phyloP scores from a whole-genome alignment of 345 rosid genomes.

The Citrus cavaleriei region DNA sequence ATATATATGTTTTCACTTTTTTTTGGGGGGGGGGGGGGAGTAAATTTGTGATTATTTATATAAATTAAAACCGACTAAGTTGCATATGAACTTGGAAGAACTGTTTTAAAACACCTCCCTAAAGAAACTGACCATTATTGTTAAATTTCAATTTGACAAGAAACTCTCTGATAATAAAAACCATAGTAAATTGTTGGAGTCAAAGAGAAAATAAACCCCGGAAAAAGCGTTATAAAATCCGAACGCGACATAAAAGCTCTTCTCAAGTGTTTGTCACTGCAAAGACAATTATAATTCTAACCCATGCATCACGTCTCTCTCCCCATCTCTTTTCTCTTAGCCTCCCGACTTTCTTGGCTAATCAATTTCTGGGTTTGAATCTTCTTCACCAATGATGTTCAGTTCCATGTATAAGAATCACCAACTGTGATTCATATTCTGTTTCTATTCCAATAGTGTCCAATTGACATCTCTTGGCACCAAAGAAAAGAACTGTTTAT shows the following conservation, averaged over 20 bases:
- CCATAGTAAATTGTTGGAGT: background rate
- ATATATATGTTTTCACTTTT: background rate
- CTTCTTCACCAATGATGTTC: background rate
- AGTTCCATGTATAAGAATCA: background rate
- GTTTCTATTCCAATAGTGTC: background rate
- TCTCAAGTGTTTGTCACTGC: background rate
- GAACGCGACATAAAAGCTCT: background rate
- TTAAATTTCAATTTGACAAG: background rate
- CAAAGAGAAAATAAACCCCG: background rate
- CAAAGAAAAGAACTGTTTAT: conserved; percentile 2
- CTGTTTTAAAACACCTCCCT: background rate
- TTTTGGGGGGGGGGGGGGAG: too few species aligned
- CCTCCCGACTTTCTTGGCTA: background rate
- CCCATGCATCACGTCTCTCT: background rate
- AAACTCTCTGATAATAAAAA: background rate
- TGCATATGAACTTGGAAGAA: background rate
- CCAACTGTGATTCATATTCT: too few species aligned
- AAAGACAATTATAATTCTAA: background rate
- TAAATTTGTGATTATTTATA: background rate
- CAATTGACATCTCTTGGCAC: background rate
- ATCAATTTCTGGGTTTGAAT: background rate
- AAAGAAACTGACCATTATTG: background rate
- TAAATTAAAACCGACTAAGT: background rate
- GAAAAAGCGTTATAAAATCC: background rate
- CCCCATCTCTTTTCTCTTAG: background rate